These are phyloP conservation scores for Claviceps sp. DNA, from an alignment of 2,329 filamentous ascomycete genomes.

Conservation along the genomic window DNA sequence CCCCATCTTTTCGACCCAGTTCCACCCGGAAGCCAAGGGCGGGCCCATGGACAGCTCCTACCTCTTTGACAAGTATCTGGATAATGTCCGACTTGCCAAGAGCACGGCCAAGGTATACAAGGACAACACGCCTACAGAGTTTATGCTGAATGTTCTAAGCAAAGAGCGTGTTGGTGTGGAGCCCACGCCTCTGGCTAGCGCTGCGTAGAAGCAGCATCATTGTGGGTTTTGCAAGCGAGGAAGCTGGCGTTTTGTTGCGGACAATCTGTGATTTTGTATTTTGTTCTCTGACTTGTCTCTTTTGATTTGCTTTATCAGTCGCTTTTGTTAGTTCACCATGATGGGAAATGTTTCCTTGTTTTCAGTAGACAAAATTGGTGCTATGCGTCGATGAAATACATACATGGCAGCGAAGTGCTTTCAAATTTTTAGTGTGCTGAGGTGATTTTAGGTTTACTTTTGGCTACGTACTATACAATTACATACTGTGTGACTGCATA, in stretches of 20 bases:
- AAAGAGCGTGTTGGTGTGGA: conserved; percentile 92
- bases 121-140: conserved; percentile 75
- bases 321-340: no score
- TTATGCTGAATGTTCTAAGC: conserved; percentile 80
- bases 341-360: no score
- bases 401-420: not conserved
- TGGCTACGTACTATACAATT: no score
- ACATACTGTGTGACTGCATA: no score
- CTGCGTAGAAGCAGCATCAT: conserved; percentile 22
- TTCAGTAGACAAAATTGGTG: not conserved
- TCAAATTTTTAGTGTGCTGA: no score
- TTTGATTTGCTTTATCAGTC: no score
- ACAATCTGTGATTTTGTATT: not conserved
- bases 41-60: conserved; percentile 92
- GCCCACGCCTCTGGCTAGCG: conserved; percentile 41
- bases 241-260: conserved; percentile 1
- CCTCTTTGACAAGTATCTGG: conserved; percentile 91
- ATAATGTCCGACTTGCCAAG: conserved; percentile 85
- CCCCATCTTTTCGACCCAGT: conserved; percentile 96
- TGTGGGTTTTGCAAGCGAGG: conserved; percentile 1
- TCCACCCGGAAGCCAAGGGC: conserved; percentile 97
- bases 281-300: not conserved
- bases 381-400: not conserved
- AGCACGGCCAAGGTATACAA: conserved; percentile 63
- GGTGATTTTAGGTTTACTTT: no score